Conservation (phyloP, 179 eudicot genomes). For the Nepenthes alata region DNA sequence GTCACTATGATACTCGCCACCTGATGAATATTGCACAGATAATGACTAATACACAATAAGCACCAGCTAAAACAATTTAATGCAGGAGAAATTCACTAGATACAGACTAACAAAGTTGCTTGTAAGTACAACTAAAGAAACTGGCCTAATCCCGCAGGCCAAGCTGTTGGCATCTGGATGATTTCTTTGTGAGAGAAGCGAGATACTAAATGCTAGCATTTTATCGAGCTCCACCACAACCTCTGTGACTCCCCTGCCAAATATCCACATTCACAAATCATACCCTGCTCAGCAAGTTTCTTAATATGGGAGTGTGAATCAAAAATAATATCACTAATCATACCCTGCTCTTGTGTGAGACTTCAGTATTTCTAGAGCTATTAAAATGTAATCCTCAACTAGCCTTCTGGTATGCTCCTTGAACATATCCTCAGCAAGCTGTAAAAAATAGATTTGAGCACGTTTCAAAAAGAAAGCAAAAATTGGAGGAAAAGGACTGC, state of each 20-base stretch:
- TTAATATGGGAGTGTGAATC: neutral
- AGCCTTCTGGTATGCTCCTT: constrained; percentile 69
- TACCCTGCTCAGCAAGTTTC: no score
- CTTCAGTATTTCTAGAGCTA: constrained; percentile 50
- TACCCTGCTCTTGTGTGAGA: constrained; percentile 67
- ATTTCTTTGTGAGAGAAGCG: constrained; percentile 46
- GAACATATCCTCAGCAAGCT: constrained; percentile 85
- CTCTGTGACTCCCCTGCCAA: constrained; percentile 42
- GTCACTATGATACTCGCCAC: constrained; percentile 72
- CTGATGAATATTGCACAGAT: constrained; percentile 16
- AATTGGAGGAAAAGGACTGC: neutral
- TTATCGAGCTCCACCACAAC: constrained; percentile 68
- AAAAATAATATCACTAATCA: constrained; percentile 4
- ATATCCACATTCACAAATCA: constrained; percentile 5
- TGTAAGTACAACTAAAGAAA: constrained; percentile 44
- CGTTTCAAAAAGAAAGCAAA: neutral
- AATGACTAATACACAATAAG: neutral
- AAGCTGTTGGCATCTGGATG: constrained; percentile 68
- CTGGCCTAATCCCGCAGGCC: constrained; percentile 74
- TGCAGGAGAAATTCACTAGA: neutral
- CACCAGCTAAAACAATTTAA: neutral
- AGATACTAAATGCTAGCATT: constrained; percentile 46
- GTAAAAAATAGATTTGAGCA: constrained; percentile 14
- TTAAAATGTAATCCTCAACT: constrained; percentile 64
- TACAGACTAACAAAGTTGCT: neutral